Base-by-base conservation (phyloP, 2,329 filamentous ascomycete species). In the Sporothrix dimorphospora region DNA sequence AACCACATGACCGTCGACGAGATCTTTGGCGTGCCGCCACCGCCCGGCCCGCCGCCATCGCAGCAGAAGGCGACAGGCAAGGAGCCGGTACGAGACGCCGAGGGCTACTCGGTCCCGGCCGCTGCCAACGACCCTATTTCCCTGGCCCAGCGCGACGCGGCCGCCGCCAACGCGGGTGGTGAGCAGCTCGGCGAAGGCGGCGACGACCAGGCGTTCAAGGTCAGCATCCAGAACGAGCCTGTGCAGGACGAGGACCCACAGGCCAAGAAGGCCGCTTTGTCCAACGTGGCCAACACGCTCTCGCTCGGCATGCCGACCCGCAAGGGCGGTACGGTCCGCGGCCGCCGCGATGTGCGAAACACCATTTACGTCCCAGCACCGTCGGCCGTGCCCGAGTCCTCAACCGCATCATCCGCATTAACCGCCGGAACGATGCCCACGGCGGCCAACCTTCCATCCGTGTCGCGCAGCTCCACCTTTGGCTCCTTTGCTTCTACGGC, bases 321-420 rank as follows among this genome's bases (percentile, higher is more conserved):
- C 34, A 92, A 90, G 77, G 83, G 88, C 16, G 91, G 92, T 61
- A 98, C 94, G 16, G 85, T 97, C 19, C 89, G 96, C 76, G 96
- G 96, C 69, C 91, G 96, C 73, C 89, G 96, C 79, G 95, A 98
- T 79, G 93, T 97, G 74, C 89, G 95, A 73, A 97, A 97, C 81
- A 98, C 94, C 1, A 90, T 97, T 71, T 95, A 96, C 78, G 86
- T 94, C 75, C 91, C 93, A 74, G 90, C 92, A 3, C 76, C 79
- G 9, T 75, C 80, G 8, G 78, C 79, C 40, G 75, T 81, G 19
- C 73, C 81, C 65, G 79, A 83, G 74, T 76, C 79, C 3, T 59
- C 63, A 4, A 3, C 61, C 9, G 19, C 77, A 4, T 14, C 67
- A 2, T 47, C 65, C 0, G 38, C 73, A 47, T 72, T 71, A 70